Evolutionary conservation across 306 rosid species (phyloP).

Genomic region (Dryas drummondii): DNA sequence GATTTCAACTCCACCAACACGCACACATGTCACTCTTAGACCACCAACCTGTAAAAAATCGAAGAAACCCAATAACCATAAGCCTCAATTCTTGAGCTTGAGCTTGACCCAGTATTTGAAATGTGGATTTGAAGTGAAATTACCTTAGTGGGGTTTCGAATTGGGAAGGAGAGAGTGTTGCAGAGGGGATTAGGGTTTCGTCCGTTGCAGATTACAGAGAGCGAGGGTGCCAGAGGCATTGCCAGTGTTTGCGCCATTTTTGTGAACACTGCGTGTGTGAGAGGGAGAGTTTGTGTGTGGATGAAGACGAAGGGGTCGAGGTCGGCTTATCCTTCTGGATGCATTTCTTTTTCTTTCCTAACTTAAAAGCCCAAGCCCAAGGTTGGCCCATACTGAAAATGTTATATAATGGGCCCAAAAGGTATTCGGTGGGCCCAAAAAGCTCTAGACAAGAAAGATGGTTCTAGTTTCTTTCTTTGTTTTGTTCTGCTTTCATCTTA

Average conservation of each 20-base stretch:
- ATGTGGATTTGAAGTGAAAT: background rate
- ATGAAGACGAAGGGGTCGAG: constrained; percentile 21
- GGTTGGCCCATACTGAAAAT: background rate
- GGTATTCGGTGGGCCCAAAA: background rate
- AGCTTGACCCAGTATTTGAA: background rate
- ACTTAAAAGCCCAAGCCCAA: background rate
- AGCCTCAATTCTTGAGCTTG: background rate
- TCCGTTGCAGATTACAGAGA: constrained; percentile 53
- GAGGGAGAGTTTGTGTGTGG: constrained; percentile 11
- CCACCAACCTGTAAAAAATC: constrained; percentile 37
- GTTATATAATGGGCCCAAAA: too few species aligned
- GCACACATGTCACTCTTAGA: constrained; percentile 61
- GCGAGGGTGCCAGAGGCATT: constrained; percentile 71
- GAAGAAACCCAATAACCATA: constrained; percentile 17
- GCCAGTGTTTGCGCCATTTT: constrained; percentile 77
- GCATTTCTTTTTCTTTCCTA: background rate
- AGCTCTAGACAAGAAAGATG: too few species aligned
- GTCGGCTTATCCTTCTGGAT: background rate
- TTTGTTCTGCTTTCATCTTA: too few species aligned
- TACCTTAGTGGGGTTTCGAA: constrained; percentile 51
- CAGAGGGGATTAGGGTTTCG: constrained; percentile 34
- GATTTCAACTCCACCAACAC: constrained; percentile 91
- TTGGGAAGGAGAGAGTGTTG: constrained; percentile 44
- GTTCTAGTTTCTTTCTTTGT: too few species aligned
- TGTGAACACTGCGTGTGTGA: background rate